Evolutionary conservation across 2,329 filamentous ascomycete species (phyloP).

Genomic region (Penicillium occitanis): DNA sequence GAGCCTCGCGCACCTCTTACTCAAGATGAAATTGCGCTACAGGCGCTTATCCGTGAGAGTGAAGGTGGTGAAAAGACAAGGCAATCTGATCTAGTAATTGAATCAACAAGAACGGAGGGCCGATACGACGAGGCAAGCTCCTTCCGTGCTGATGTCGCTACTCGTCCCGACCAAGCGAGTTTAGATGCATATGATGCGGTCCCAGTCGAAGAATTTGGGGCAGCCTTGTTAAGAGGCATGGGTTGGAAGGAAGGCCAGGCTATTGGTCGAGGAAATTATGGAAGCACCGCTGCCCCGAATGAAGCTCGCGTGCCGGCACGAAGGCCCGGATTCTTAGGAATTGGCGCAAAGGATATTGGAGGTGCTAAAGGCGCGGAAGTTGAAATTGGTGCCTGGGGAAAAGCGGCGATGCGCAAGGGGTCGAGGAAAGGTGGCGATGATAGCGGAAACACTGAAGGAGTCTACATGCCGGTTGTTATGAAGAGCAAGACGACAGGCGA

Average conservation of each 20-base stretch:
- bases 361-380: slow-evolving; percentile 57
- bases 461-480: slow-evolving; percentile 63
- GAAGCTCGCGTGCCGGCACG: slow-evolving; percentile 67
- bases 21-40: slow-evolving; percentile 64
- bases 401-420: slow-evolving; percentile 55
- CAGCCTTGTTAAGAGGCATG: slow-evolving; percentile 86
- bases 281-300: slow-evolving; percentile 38
- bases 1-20: slow-evolving; percentile 46
- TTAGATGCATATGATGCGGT: slow-evolving; percentile 84
- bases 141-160: slow-evolving; percentile 67
- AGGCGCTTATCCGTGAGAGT: slow-evolving; percentile 62
- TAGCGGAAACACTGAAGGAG: slow-evolving; percentile 43
- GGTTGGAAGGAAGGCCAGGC: slow-evolving; percentile 78
- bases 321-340: slow-evolving; percentile 77
- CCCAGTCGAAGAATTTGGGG: slow-evolving; percentile 92
- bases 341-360: slow-evolving; percentile 78
- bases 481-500: slow-evolving; percentile 63
- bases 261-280: slow-evolving; percentile 57
- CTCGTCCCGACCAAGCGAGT: slow-evolving; percentile 72
- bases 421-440: slow-evolving; percentile 55
- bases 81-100: slow-evolving; percentile 56
- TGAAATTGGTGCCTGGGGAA: slow-evolving; percentile 79
- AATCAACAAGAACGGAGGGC: slow-evolving; percentile 29
- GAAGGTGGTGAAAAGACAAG: slow-evolving; percentile 41
- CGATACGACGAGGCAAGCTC: slow-evolving; percentile 54